Percentiles rank a stretch among this genome's conserved stretches.
Conservation (phyloP, 768 basidiomycete species). For the Terana coerulea region DNA sequence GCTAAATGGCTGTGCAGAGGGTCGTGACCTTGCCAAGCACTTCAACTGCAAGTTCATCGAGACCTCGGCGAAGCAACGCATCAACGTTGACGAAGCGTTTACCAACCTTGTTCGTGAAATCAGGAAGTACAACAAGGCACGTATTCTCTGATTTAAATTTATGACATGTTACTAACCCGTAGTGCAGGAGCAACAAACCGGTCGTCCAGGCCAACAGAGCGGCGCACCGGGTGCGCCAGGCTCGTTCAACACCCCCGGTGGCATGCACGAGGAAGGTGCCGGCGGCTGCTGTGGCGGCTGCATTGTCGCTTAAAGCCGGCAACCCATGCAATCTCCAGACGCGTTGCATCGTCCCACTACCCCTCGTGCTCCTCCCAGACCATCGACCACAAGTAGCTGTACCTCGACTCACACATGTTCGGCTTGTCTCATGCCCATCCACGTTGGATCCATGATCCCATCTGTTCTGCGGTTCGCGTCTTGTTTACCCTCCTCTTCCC, state of each 20-base stretch:
- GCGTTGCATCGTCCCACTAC: constrained; percentile 5
- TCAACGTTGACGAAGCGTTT: constrained; percentile 97
- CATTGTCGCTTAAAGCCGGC: constrained; percentile 45
- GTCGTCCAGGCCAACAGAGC: constrained; percentile 56
- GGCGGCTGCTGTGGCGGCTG: constrained; percentile 67
- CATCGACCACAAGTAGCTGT: too few relatives aligned
- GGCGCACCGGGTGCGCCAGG: constrained; percentile 38
- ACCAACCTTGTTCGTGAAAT: constrained; percentile 91
- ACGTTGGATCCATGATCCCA: too few relatives aligned
- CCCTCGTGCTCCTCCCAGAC: too few relatives aligned
- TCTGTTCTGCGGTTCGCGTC: too few relatives aligned
- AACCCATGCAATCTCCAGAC: background rate
- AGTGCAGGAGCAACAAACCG: constrained; percentile 70
- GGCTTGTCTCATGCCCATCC: too few relatives aligned
- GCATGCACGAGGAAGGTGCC: constrained; percentile 51
- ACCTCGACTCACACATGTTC: too few relatives aligned
- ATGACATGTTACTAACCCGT: background rate
- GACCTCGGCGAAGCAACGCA: constrained; percentile 93
- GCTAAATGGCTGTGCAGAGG: constrained; percentile 58
- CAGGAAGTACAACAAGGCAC: constrained; percentile 87
- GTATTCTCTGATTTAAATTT: constrained; percentile 12
- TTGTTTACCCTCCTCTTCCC: background rate
- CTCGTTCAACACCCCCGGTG: constrained; percentile 42
- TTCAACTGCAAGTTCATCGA: constrained; percentile 94
- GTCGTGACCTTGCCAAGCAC: constrained; percentile 92